Percentiles rank a stretch among this genome's conserved stretches.
These are phyloP conservation scores for rapeseed (Brassica napus) DNA, from an alignment of 345 rosid species.

Conservation along the genomic window Da-Ae NC_063435.1:3684001-3684500, in stretches of 20 bases:
- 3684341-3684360: background rate
- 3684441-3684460: background rate
- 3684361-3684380: background rate
- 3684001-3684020: slow-evolving; percentile 84
- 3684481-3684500: background rate
- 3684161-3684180: slow-evolving; percentile 28
- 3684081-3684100: slow-evolving; percentile 64
- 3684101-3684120: slow-evolving; percentile 89
- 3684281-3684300: background rate
- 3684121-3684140: slow-evolving; percentile 81
- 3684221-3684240: no score
- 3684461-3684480: no score
- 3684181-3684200: background rate
- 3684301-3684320: background rate
- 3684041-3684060: slow-evolving; percentile 86
- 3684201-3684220: no score
- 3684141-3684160: slow-evolving; percentile 57
- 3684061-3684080: slow-evolving; percentile 84
- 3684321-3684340: background rate
- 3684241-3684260: background rate
- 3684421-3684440: background rate
- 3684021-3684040: slow-evolving; percentile 81
- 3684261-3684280: background rate
- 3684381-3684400: background rate
- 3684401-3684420: background rate